These are phyloP conservation scores for Draba incana DNA, from an alignment of 345 rosid genomes.

Conservation along the genomic window DNA sequence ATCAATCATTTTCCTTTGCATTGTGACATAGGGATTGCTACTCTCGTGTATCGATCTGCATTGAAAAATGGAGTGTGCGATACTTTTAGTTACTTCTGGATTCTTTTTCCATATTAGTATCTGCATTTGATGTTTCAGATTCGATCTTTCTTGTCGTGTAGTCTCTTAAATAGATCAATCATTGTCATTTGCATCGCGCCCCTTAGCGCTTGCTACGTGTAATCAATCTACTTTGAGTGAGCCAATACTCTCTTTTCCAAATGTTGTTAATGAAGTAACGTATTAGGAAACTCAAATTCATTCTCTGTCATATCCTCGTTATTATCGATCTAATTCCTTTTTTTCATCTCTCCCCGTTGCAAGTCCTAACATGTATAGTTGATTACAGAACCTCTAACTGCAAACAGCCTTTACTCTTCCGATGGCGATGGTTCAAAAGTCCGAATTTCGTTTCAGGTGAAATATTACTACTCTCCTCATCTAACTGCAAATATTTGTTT, in stretches of 20 bases:
- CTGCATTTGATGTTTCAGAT: constrained; percentile 8
- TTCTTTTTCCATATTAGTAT: neutral
- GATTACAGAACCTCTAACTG: constrained; percentile 77
- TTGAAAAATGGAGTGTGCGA: neutral
- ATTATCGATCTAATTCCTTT: constrained; percentile 2
- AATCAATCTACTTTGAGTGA: constrained; percentile 21
- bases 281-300: constrained; percentile 25
- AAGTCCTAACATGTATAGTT: constrained; percentile 20
- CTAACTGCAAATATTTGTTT: constrained; percentile 13
- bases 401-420: constrained; percentile 48
- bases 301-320: constrained; percentile 20
- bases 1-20: constrained; percentile 12
- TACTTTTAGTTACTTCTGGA: neutral
- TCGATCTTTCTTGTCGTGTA: constrained; percentile 3
- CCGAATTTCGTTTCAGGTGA: constrained; percentile 90
- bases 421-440: constrained; percentile 54
- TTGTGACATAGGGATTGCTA: constrained; percentile 5
- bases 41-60: constrained; percentile 1
- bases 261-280: neutral
- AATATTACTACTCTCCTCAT: constrained; percentile 29
- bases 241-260: neutral
- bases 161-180: constrained; percentile 23
- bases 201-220: constrained; percentile 15
- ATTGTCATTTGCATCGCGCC: constrained; percentile 1
- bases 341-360: constrained; percentile 11